phyloP scores from a whole-genome alignment of 768 basidiomycete species.

The Tylopilus cervinicoccineus region DNA sequence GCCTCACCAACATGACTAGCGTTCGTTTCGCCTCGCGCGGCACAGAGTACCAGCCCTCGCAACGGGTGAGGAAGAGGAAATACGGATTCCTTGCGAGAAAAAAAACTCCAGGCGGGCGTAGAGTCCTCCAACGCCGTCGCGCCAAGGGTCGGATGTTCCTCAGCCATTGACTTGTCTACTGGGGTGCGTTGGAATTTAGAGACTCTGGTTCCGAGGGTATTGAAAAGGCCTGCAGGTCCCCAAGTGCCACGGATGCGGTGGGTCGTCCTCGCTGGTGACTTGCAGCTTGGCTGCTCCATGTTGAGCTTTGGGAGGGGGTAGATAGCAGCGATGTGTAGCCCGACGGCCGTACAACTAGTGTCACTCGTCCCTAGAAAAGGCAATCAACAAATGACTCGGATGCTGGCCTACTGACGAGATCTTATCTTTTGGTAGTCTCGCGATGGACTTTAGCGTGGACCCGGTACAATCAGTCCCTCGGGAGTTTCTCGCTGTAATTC shows the following conservation, averaged over 20 bases:
- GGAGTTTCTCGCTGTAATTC: constrained; percentile 85
- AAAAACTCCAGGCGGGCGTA: constrained; percentile 63
- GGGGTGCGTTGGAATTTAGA: constrained; percentile 11
- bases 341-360: too few relatives aligned
- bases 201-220: not conserved
- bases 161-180: constrained; percentile 53
- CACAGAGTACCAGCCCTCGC: constrained; percentile 95
- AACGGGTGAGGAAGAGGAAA: constrained; percentile 87
- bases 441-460: constrained; percentile 64
- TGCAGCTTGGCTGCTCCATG: not conserved
- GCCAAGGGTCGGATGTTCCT: constrained; percentile 77
- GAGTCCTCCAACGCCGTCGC: constrained; percentile 63
- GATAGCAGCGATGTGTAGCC: not conserved
- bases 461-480: constrained; percentile 49
- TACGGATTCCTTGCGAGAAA: constrained; percentile 86
- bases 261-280: too few relatives aligned
- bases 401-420: not conserved
- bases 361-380: constrained; percentile 20
- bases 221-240: not conserved
- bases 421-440: not conserved
- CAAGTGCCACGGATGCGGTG: not conserved
- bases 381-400: constrained; percentile 15
- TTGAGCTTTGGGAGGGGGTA: constrained; percentile 1
- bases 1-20: constrained; percentile 15
- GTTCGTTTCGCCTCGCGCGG: constrained; percentile 66